Evolutionary conservation across 441 rosid species (phyloP).

Genomic region (Metrosideros polymorpha): DNA sequence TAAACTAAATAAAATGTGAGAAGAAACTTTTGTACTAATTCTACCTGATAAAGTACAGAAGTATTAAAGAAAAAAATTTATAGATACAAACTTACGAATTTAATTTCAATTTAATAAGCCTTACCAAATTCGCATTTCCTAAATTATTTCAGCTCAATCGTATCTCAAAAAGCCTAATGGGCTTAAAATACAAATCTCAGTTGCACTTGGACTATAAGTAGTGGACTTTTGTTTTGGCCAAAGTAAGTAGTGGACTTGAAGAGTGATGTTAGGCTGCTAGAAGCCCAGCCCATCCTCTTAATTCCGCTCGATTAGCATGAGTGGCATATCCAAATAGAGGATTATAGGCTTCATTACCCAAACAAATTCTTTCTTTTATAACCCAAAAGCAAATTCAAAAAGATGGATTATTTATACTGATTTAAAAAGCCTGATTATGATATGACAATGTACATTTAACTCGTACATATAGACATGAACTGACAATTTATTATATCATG

Average conservation of each 20-base stretch:
- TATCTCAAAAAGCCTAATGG: not conserved
- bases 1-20: not conserved
- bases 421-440: not conserved
- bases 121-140: not conserved
- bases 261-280: not conserved
- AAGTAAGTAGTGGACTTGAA: not conserved
- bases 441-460: not conserved
- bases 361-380: rapidly evolving
- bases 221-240: too few relatives aligned
- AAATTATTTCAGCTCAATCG: not conserved
- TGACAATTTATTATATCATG: not conserved
- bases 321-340: not conserved
- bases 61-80: not conserved
- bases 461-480: not conserved
- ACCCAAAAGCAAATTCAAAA: not conserved
- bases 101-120: not conserved
- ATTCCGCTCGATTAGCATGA: not conserved
- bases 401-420: not conserved
- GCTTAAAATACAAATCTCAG: not conserved
- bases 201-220: not conserved
- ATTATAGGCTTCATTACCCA: not conserved
- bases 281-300: not conserved
- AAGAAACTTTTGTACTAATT: not conserved
- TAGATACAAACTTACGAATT: not conserved
- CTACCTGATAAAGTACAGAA: not conserved